A percentile compares a stretch with the other conserved stretches of the same genome.
These are phyloP conservation scores for Talaromyces sp. DNA, from an alignment of 2,329 filamentous ascomycete genomes.

Conservation along the genomic window DNA sequence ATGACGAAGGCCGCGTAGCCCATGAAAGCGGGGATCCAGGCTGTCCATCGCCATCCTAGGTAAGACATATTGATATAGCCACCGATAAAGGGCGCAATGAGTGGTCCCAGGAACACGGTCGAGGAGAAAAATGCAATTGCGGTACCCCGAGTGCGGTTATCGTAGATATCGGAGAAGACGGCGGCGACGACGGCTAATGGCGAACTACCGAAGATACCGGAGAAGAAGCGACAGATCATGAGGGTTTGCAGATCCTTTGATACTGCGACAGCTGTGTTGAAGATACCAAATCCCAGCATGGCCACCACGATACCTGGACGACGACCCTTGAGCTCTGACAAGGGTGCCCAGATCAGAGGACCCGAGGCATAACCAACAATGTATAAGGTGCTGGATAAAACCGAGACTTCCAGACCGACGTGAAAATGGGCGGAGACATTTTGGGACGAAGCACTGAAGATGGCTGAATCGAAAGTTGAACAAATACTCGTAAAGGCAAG, in stretches of 20 bases:
- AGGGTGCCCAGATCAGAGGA: constrained; percentile 61
- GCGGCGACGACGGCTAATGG: constrained; percentile 49
- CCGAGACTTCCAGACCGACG: constrained; percentile 44
- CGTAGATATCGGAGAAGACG: constrained; percentile 52
- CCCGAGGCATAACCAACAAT: constrained; percentile 59
- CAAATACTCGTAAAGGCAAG: constrained; percentile 29
- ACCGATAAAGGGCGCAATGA: constrained; percentile 58
- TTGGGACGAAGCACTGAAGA: constrained; percentile 67
- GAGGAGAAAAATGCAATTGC: constrained; percentile 54
- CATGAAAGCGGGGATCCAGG: constrained; percentile 59
- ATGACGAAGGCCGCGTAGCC: constrained; percentile 54
- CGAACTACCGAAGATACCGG: constrained; percentile 46
- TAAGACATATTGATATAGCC: constrained; percentile 54
- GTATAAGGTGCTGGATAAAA: constrained; percentile 50
- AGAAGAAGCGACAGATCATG: constrained; percentile 49
- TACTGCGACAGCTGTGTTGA: constrained; percentile 49
- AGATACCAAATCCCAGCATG: constrained; percentile 45
- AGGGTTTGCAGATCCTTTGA: constrained; percentile 42
- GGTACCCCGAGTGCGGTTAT: constrained; percentile 40
- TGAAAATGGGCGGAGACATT: constrained; percentile 54
- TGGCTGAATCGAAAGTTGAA: constrained; percentile 58
- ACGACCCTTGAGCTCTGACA: constrained; percentile 62
- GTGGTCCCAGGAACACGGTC: constrained; percentile 56
- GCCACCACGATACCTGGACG: constrained; percentile 54
- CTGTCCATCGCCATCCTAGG: constrained; percentile 60